Evolutionary conservation across 352 stramenopile genomes (phyloP), one percentile per base, ranked within the genome.

Genomic region (Globisporangium emineosum): DNA sequence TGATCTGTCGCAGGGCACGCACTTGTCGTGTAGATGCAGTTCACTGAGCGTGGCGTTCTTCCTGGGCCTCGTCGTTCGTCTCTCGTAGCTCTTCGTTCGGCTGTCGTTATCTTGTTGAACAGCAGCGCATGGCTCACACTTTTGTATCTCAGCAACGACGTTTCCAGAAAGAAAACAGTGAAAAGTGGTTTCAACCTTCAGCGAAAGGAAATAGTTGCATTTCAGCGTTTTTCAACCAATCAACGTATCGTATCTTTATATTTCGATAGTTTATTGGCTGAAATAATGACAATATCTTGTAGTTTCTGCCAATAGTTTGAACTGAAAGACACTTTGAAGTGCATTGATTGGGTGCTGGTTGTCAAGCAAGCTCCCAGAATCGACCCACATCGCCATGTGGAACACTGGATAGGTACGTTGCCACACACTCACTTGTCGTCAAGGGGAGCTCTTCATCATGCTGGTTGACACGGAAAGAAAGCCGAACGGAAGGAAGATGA

Each of bases 401-500:
- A 3, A 35, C 50, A 17, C 27, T 13, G 2, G 3, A 13, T 56
- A 56, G 50, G 27, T 56, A 15, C 50, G 17, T 3, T 53, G 55
- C 3, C 35, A 52, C 35, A 27, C 2, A 23, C 21, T 17, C 12
- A n/a, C n/a, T n/a, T n/a, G n/a, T n/a, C n/a, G n/a, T n/a, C n/a
- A 32, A 42, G 42, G 6, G 12, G 7, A 45, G 55, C 56, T 42
- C 37, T 62, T 35, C 32, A 15, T 17, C 25, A 52, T 2, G n/a
- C 49, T 25, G 8, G 50, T 51, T 50, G 57, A 62, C 35, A 30
- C 43, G 47, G 57, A 25, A 42, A 32, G 57, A 60, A 33, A 50
- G 55, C 10, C 6, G 47, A 5, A 42, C 17, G 5, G 30, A 21
- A 62, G 67, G 13, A 84, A 81, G 77, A 65, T 72, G 65, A 58